Evolutionary conservation across 768 basidiomycete species (phyloP), one percentile per base, ranked within the genome.

Genomic region (Rhodotorula taiwanensis): DNA sequence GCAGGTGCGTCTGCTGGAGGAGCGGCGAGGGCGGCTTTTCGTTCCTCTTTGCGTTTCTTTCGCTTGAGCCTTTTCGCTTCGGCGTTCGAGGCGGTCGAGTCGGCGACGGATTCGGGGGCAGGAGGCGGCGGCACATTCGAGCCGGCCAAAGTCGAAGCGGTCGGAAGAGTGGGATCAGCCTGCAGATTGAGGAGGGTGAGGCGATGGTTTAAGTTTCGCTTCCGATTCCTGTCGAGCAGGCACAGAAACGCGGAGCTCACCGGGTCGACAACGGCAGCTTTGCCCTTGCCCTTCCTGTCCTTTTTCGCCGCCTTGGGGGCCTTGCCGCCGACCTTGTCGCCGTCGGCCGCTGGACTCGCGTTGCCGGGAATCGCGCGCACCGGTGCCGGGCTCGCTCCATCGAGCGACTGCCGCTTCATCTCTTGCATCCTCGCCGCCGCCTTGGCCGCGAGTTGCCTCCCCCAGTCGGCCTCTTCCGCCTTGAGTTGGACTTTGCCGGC

Each of bases 21-120:
- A 18, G 43, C 15, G 41, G 30, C 33, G 44, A 48, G 27, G 20
- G 49, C 54, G 1, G 48, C 47, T 39, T 62, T 49, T 23, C 31
- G 50, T 27, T 39, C 60, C 41, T 48, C 54, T 21, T 62, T 62
- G 47, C 25, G 41, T 41, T 55, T 5, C 54, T 51, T 55, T 10
- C 39, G 36, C 15, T 48, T 47, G 4, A 39, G 47, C 31, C 51
- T 56, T 49, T 52, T 49, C 4, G 54, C 48, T n/a, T 55, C 51
- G 36, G 51, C 30, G 28, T 10, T 25, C 25, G 42, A 20, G 9
- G 53, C 11, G 41, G 53, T 13, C 5, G 53, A 44, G 25, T 18
- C 53, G 39, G 41, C 9, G 10, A 16, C 43, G 45, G 18, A 11
- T 25, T 28, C 33, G 21, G 33, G 2, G 52, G 16, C 45, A 47